phyloP scores from a whole-genome alignment of 83 land plant genomes.

The Picea abies region DNA sequence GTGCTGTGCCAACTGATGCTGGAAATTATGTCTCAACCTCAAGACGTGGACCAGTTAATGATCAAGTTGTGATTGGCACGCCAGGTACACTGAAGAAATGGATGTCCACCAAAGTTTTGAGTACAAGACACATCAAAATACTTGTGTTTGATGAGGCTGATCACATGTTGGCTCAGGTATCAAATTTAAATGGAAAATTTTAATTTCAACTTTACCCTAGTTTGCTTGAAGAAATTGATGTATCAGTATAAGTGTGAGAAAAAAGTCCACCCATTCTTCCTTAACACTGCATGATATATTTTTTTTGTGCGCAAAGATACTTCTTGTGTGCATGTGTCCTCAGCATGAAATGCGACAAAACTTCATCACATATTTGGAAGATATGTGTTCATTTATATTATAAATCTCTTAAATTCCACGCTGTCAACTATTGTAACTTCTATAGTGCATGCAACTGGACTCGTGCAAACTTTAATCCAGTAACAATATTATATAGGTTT shows the following conservation, averaged over 20 bases:
- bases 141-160: constrained; percentile 99
- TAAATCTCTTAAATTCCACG: too few species aligned
- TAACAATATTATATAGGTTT: too few species aligned
- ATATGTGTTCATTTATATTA: too few species aligned
- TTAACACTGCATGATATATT: not conserved
- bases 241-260: not conserved
- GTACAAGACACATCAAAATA: constrained; percentile 57
- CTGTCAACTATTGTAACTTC: too few species aligned
- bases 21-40: constrained; percentile 14
- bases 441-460: too few species aligned
- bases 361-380: too few species aligned
- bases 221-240: not conserved
- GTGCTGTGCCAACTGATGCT: constrained; percentile 68
- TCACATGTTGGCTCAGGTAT: constrained; percentile 96
- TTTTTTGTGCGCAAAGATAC: too few species aligned
- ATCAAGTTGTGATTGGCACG: constrained; percentile 93
- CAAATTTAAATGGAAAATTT: not conserved
- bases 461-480: too few species aligned
- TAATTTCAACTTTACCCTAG: not conserved
- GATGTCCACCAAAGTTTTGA: constrained; percentile 62
- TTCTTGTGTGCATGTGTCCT: too few species aligned
- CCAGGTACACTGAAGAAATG: constrained; percentile 88
- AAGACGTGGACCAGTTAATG: constrained; percentile 49
- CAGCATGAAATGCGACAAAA: too few species aligned
- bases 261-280: not conserved